Evolutionary conservation across 495 filamentous ascomycete genomes (phyloP), one percentile per base, ranked within the genome.

Genomic region (Cercophora newfieldiana): DNA sequence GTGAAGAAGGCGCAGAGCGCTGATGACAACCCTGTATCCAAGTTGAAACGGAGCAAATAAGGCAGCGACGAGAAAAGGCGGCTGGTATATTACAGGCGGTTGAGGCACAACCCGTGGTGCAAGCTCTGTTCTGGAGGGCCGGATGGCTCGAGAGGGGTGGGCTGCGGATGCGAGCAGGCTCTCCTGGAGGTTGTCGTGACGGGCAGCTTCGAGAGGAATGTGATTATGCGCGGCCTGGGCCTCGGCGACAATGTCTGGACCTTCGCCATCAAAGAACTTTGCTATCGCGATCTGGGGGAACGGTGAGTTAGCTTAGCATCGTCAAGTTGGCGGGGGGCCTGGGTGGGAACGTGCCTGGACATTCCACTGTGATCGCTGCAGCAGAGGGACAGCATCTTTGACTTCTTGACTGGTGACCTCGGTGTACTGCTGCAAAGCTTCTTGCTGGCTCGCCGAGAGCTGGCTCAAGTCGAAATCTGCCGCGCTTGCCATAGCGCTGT

Each of bases 221-320:
- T 85, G 72, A 50, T 81, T 72, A 44, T 88, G 79, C 28, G 88
- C 84, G 37, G 88, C 85, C 59, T 88, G 81, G 65, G 91, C 89
- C 79, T 92, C 91, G 68, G 91, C 91, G 6, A 94, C 80, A 5
- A 87, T 89, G 72, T 97, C 91, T 37, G 91, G 86, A 4, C 89
- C 87, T 78, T 98, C 96, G 58, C 96, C 95, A 74, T 98, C 95
- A 74, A 97, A 99, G 86, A 98, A 98, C 72, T 94, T 94, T 57
- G 95, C 85, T 58, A 99, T 91, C 31, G 95, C 95, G 67, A 98
- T 96, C 90, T 99, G 74, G 1, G 37, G 7, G 44, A 12, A 18
- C 16, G 1, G 21, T 14, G 30, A 0, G 29, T 44, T 60, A n/a
- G 8, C n/a, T 5, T 0, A 49, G 50, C 50, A 16, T 24, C 30